These are phyloP conservation scores for Uronychia setigera DNA, from an alignment of 73 alveolate genomes.

Conservation along the genomic window DNA sequence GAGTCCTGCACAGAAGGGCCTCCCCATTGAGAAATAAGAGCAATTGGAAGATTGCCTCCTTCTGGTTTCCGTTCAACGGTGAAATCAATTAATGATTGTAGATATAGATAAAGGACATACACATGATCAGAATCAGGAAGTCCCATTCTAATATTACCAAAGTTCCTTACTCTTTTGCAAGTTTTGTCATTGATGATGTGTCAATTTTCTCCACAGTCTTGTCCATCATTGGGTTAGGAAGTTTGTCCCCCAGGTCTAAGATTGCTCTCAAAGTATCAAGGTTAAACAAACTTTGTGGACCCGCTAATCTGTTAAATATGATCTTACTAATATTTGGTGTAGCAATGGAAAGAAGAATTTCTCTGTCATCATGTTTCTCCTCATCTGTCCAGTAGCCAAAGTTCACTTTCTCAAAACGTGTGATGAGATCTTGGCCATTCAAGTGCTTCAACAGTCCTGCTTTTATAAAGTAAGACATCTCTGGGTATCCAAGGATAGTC, in stretches of 20 bases:
- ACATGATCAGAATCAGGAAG: constrained; percentile 14
- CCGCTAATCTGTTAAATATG: not conserved
- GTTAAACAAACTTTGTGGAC: constrained; percentile 36
- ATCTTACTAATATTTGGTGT: not conserved
- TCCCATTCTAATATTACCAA: not conserved
- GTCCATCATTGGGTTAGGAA: not conserved
- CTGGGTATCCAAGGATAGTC: constrained; percentile 56
- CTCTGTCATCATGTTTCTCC: not conserved
- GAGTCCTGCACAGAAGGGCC: not conserved
- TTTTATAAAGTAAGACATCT: constrained; percentile 28
- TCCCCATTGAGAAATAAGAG: not conserved
- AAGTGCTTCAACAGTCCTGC: not conserved
- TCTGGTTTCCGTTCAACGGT: constrained; percentile 17
- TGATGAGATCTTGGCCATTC: not conserved
- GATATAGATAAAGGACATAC: constrained; percentile 37
- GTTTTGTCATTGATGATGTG: not conserved
- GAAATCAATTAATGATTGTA: constrained; percentile 1
- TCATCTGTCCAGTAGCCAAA: not conserved
- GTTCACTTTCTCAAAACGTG: not conserved
- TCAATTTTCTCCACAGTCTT: not conserved
- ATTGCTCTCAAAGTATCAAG: constrained; percentile 24
- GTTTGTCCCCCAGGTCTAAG: constrained; percentile 2
- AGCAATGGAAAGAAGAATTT: not conserved
- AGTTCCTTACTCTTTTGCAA: not conserved
- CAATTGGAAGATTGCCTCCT: not conserved